Evolutionary conservation across 768 basidiomycete genomes (phyloP).

Genomic region (Asterophora lycoperdoides): DNA sequence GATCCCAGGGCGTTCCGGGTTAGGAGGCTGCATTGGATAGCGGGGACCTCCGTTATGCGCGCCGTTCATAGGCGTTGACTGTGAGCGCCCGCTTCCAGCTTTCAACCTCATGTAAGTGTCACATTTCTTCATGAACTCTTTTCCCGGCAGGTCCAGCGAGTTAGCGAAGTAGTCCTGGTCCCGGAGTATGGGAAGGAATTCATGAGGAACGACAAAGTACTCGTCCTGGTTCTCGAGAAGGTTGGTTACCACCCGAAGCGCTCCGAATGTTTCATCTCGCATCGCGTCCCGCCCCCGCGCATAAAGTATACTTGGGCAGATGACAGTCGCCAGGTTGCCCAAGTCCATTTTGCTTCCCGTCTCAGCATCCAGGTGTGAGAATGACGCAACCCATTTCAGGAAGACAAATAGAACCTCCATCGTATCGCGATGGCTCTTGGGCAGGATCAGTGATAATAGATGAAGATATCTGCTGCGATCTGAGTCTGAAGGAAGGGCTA

Average conservation of each 20-base stretch:
- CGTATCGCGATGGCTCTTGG: constrained; percentile 93
- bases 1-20: constrained; percentile 45
- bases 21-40: constrained; percentile 33
- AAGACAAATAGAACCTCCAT: constrained; percentile 98
- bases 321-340: constrained; percentile 92
- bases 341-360: constrained; percentile 99
- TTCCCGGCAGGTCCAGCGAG: constrained; percentile 83
- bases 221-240: constrained; percentile 93
- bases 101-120: constrained; percentile 84
- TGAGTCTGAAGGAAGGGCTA: constrained; percentile 67
- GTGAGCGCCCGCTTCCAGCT: constrained; percentile 51
- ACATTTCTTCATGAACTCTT: constrained; percentile 94
- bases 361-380: constrained; percentile 95
- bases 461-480: constrained; percentile 85
- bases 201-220: constrained; percentile 90
- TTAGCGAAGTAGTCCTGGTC: constrained; percentile 92
- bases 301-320: constrained; percentile 97
- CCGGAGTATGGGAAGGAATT: constrained; percentile 79
- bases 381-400: constrained; percentile 99
- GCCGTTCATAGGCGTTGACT: constrained; percentile 34
- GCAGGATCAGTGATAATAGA: constrained; percentile 79
- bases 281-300: constrained; percentile 80
- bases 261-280: constrained; percentile 89
- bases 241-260: constrained; percentile 80
- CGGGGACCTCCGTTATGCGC: constrained; percentile 39